phyloP scores from a whole-genome alignment of 345 rosid genomes.

The Turnera subulata region DNA sequence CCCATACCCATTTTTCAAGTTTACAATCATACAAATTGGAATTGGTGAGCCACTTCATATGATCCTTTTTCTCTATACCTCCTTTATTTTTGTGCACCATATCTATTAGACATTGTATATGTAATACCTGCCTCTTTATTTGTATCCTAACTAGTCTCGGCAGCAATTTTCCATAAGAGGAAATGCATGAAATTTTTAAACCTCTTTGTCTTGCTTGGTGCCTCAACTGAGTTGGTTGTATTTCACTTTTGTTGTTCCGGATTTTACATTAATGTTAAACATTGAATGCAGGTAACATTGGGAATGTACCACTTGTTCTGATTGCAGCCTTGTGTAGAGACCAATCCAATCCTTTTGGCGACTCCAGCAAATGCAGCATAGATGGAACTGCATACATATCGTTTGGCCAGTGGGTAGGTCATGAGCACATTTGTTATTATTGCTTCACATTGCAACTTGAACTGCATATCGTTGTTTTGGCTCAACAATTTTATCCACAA shows the following conservation, averaged over 20 bases:
- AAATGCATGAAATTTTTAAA: too few species aligned
- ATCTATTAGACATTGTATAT: too few species aligned
- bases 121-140: neutral
- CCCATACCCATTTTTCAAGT: conserved; percentile 95
- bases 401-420: conserved; percentile 94
- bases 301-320: conserved; percentile 96
- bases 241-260: too few species aligned
- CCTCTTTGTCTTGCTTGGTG: too few species aligned
- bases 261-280: neutral
- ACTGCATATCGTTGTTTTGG: too few species aligned
- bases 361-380: conserved; percentile 65
- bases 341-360: conserved; percentile 79
- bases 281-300: conserved; percentile 79
- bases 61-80: neutral
- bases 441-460: neutral
- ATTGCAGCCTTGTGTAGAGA: conserved; percentile 92
- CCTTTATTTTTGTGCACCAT: too few species aligned
- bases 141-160: neutral
- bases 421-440: conserved; percentile 3
- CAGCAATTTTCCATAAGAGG: too few species aligned
- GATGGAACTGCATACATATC: conserved; percentile 97
- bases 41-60: conserved; percentile 51
- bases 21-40: conserved; percentile 79
- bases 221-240: too few species aligned
- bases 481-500: too few species aligned